Conservation (phyloP, 208 protist genomes). For the Trypanosoma conorhini region DNA sequence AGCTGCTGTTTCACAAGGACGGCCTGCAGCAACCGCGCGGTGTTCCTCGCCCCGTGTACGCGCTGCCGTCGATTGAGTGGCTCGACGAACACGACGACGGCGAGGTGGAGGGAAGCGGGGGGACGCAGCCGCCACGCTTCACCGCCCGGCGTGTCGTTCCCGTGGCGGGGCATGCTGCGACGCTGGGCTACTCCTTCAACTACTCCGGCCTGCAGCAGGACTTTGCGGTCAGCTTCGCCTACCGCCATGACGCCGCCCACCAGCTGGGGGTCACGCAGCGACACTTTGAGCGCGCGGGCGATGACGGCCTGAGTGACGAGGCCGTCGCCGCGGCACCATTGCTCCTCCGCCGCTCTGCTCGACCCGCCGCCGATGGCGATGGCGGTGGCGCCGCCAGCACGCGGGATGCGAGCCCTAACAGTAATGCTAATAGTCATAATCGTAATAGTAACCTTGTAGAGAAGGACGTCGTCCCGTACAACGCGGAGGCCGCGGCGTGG, state of each 20-base stretch:
- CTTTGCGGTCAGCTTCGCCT: conserved; percentile 53
- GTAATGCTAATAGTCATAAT: neutral
- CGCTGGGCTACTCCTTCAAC: conserved; percentile 73
- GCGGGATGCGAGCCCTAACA: neutral
- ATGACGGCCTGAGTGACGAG: neutral
- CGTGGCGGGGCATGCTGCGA: conserved; percentile 50
- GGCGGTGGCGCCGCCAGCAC: neutral
- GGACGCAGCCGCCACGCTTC: neutral
- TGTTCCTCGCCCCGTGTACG: conserved; percentile 25
- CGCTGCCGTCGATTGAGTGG: conserved; percentile 40
- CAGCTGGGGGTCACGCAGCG: conserved; percentile 46
- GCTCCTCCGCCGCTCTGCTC: conserved; percentile 16
- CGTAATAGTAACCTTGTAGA: neutral
- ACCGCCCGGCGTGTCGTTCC: conserved; percentile 48
- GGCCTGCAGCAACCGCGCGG: conserved; percentile 28
- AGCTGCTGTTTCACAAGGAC: conserved; percentile 60
- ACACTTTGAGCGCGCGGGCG: conserved; percentile 26
- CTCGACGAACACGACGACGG: conserved; percentile 16
- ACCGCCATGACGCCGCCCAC: conserved; percentile 32
- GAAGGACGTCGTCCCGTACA: neutral
- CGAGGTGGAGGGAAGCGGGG: neutral
- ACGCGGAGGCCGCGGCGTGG: neutral
- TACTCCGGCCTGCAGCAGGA: conserved; percentile 48
- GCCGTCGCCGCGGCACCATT: neutral
- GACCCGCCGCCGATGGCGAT: neutral